A percentile compares a stretch with the other conserved stretches of the same genome.
Conservation (phyloP, 495 filamentous ascomycete genomes). For the Lentithecium fluviatile region DNA sequence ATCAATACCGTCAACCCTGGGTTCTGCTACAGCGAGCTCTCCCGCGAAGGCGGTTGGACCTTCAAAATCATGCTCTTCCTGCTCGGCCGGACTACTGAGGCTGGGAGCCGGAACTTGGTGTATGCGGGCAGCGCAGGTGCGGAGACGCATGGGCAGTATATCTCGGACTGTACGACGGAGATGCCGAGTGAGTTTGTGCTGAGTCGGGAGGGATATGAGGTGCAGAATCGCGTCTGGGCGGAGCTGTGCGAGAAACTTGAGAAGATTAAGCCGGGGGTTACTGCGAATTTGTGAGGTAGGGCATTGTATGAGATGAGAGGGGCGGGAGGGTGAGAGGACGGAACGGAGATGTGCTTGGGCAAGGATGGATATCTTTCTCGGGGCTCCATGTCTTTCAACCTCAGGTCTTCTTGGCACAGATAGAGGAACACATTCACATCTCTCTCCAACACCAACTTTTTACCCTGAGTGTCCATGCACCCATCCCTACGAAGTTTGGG, state of each 20-base stretch:
- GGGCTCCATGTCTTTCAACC: too few relatives aligned
- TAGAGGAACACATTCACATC: too few relatives aligned
- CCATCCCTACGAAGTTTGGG: too few relatives aligned
- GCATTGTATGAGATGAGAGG: too few relatives aligned
- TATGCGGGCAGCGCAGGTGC: constrained; percentile 42
- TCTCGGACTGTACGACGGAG: constrained; percentile 38
- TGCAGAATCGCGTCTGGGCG: constrained; percentile 38
- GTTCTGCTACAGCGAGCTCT: constrained; percentile 43
- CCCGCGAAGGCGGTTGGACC: constrained; percentile 23
- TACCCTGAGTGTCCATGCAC: too few relatives aligned
- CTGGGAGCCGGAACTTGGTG: constrained; percentile 46
- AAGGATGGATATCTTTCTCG: too few relatives aligned
- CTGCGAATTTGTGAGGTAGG: constrained; percentile 12
- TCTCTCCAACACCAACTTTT: too few relatives aligned
- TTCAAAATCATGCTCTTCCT: constrained; percentile 23
- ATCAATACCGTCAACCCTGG: constrained; percentile 48
- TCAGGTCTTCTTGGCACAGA: too few relatives aligned
- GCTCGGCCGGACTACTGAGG: constrained; percentile 43
- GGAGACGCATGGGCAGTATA: constrained; percentile 43
- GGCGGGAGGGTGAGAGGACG: too few relatives aligned
- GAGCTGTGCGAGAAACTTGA: constrained; percentile 38
- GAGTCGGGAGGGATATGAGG: constrained; percentile 27
- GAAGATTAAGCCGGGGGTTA: constrained; percentile 36
- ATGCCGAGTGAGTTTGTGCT: constrained; percentile 24
- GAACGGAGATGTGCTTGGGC: too few relatives aligned